phyloP scores from a whole-genome alignment of 2,329 filamentous ascomycete genomes.

The Emericellopsis atlantica region DNA sequence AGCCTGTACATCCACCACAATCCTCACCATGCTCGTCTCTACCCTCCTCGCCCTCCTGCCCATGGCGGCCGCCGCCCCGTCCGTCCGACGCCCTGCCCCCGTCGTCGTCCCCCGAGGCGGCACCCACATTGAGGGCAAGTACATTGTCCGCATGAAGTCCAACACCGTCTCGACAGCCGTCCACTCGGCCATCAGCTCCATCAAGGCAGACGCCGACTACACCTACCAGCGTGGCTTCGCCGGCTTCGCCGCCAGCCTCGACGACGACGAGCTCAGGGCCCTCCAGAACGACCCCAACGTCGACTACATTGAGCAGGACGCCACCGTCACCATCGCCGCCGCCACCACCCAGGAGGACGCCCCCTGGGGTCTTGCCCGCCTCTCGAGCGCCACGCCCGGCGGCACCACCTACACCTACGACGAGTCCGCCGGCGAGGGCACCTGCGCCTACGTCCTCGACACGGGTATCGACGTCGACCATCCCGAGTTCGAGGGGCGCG shows the following conservation, averaged over 20 bases:
- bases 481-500: slow-evolving; percentile 14
- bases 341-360: slow-evolving; percentile 17
- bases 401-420: slow-evolving; percentile 18
- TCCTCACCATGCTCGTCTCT: slow-evolving; percentile 15
- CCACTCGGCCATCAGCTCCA: slow-evolving; percentile 5
- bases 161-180: slow-evolving; percentile 5
- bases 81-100: neutral
- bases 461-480: slow-evolving; percentile 23
- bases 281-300: slow-evolving; percentile 12
- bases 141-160: slow-evolving; percentile 12
- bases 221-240: slow-evolving; percentile 9
- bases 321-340: slow-evolving; percentile 14
- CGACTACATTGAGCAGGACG: slow-evolving; percentile 23
- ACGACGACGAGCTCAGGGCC: slow-evolving; percentile 6
- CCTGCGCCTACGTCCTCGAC: slow-evolving; percentile 28
- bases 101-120: slow-evolving; percentile 3
- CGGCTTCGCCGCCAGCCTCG: slow-evolving; percentile 10
- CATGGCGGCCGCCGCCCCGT: slow-evolving; percentile 16
- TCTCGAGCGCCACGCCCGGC: slow-evolving; percentile 15
- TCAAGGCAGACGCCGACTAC: slow-evolving; percentile 8
- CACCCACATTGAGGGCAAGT: slow-evolving; percentile 11
- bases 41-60: slow-evolving; percentile 19
- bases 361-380: slow-evolving; percentile 21
- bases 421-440: slow-evolving; percentile 18
- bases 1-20: neutral